Evolutionary conservation across 2,329 filamentous ascomycete genomes (phyloP).

Genomic region (Alternaria solani): DNA sequence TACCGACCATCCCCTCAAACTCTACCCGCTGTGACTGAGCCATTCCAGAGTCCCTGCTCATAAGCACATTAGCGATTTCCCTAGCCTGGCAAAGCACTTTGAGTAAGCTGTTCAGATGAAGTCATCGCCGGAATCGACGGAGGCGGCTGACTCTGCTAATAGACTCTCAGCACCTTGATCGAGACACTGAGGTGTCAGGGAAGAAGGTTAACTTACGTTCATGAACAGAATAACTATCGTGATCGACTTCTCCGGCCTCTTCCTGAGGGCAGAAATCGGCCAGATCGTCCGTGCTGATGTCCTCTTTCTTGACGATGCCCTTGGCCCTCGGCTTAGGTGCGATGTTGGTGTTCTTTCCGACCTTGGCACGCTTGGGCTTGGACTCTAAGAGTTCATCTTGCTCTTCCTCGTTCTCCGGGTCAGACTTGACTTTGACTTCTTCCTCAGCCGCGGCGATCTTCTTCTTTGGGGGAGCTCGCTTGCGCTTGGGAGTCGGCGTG

Average conservation of each 20-base stretch:
- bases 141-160: neutral
- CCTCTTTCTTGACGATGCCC: constrained; percentile 1
- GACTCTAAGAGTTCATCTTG: neutral
- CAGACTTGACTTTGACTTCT: constrained; percentile 9
- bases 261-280: neutral
- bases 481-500: constrained; percentile 28
- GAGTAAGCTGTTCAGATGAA: neutral
- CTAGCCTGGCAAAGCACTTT: constrained; percentile 16
- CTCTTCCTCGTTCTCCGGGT: neutral
- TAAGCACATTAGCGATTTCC: constrained; percentile 17
- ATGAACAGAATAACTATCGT: neutral
- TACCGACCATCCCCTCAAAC: constrained; percentile 5
- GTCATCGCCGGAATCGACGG: neutral
- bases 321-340: neutral
- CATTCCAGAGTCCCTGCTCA: constrained; percentile 20
- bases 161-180: neutral
- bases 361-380: constrained; percentile 17
- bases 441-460: neutral
- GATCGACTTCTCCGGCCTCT: neutral
- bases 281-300: neutral
- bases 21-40: constrained; percentile 16
- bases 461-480: constrained; percentile 24
- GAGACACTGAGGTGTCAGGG: neutral
- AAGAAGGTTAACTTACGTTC: constrained; percentile 2
- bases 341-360: neutral